Evolutionary conservation across 768 basidiomycete species (phyloP), one percentile per base, ranked within the genome.

Genomic region (Agrocybe chaxingu): DNA sequence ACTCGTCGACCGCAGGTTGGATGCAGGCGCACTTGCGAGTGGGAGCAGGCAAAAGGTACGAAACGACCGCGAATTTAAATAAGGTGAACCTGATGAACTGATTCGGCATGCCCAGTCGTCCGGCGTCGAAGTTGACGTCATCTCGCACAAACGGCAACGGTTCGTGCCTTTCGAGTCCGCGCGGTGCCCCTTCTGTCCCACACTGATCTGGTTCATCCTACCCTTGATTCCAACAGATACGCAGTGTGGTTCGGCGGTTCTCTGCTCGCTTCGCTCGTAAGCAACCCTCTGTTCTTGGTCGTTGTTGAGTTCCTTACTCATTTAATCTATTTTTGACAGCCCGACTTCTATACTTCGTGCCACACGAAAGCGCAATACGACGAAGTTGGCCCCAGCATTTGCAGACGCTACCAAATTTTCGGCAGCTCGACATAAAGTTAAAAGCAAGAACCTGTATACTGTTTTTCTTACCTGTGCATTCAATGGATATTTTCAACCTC

Each of bases 211-310:
- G 48, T 52, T 51, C 54, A 47, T 48, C 45, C 45, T 42, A 33
- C 40, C 37, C 42, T 50, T 33, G 39, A 45, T 41, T 41, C 41
- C 39, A 38, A 44, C 32, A 89, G 87, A 55, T 89, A 92, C 55
- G 97, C 97, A 13, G 97, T 98, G 30, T 99, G 97, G 97, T 98
- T 90, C 61, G 97, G 97, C 61, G 97, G 97, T 24, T 94, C 91
- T 6, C 78, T 98, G 33, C 79, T 98, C 54, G 97, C 95, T 4
- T 94, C 92, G 46, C 77, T 96, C 59, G 92, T 95, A 57, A 69
- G 84, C 75, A 8, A 29, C 33, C 19, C 13, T 24, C 41, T 35
- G 19, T 7, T 39, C 3, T 35, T 38, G 46, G 18, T 16, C 24
- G 16, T 42, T 42, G 16, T 4, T 33, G 29, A 18, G 31, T 36